A percentile compares a stretch with the other conserved stretches of the same genome.
Conservation (phyloP, 495 filamentous ascomycete genomes). For the Talaromyces adpressus region DNA sequence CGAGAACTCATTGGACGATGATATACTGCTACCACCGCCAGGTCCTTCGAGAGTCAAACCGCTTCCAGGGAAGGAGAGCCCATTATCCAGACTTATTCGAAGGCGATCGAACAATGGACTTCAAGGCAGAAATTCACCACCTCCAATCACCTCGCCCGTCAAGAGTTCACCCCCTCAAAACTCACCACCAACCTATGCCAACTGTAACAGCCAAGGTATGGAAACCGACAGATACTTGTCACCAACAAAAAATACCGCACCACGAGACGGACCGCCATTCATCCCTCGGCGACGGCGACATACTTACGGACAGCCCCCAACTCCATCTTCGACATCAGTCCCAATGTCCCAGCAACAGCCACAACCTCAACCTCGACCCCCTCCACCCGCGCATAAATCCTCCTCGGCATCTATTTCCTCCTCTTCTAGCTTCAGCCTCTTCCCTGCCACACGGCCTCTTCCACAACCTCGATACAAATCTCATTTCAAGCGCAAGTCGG, state of each 20-base stretch:
- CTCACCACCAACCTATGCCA: not conserved
- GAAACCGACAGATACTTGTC: not conserved
- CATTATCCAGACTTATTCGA: slow-evolving; percentile 24
- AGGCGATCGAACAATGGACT: slow-evolving; percentile 18
- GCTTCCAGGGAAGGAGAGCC: slow-evolving; percentile 19
- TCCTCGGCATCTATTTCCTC: slow-evolving; percentile 16
- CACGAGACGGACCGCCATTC: not conserved
- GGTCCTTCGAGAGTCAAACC: slow-evolving; percentile 13
- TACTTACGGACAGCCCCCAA: slow-evolving; percentile 33
- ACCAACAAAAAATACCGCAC: not conserved
- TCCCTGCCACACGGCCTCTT: slow-evolving; percentile 9
- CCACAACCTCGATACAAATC: slow-evolving; percentile 8
- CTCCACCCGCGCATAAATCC: slow-evolving; percentile 7
- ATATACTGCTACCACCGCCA: slow-evolving; percentile 5
- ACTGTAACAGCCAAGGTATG: not conserved
- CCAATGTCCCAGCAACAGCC: not conserved
- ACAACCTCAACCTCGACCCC: not conserved
- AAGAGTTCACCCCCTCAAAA: not conserved
- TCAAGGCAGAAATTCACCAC: not conserved
- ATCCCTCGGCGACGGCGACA: slow-evolving; percentile 27
- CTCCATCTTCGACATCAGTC: slow-evolving; percentile 12
- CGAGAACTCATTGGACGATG: slow-evolving; percentile 18
- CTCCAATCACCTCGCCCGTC: not conserved
- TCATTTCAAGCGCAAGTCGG: slow-evolving; percentile 10
- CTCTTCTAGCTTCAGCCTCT: slow-evolving; percentile 6